Evolutionary conservation across 1,284 basidiomycete genomes (phyloP), one percentile per base, ranked within the genome.

Genomic region (Cryptococcus deneoformans): DNA sequence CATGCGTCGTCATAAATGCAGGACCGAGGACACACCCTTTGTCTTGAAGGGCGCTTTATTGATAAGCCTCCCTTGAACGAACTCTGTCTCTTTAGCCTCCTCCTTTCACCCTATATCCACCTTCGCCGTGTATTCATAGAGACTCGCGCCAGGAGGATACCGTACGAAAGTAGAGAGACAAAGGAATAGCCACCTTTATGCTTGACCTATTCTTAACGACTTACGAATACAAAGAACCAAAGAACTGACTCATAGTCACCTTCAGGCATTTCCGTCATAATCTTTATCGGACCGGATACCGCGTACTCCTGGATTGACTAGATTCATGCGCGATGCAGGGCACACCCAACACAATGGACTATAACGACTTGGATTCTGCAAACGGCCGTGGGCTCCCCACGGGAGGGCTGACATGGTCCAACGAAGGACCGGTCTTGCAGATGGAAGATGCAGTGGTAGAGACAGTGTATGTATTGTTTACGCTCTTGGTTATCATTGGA

Each of bases 391-490:
- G 47, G 8, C 54, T 46, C 9, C 35, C 56, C 6, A 50, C 53
- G 7, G 50, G 50, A 2, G 61, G 63, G 2, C n/a, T 67, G 29
- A 46, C 34, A 7, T 71, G 67, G 66, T 43, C 50, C 11, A 59
- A 57, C 57, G 61, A 58, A 6, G 64, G 62, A 7, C 68, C 71
- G 0, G 60, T 70, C 37, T 62, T 77, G 38, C 59, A 66, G 42
- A 69, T 77, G 63, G 69, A 76, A 50, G 68, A 72, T 63, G 75
- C 70, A 5, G 65, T 77, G 3, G 73, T 74, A 1, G 73, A 77
- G 64, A 75, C 73, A 36, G 71, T 74, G 75, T 77, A 58, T 63
- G 75, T 63, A 12, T 6, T 3, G 9, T 14, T 35, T 12, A 12
- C 12, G 16, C 37, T 50, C 39, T 16, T 46, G 4, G 5, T 39